Evolutionary conservation across 805 yeast species (phyloP).

Genomic region (Torulaspora quercuum): DNA sequence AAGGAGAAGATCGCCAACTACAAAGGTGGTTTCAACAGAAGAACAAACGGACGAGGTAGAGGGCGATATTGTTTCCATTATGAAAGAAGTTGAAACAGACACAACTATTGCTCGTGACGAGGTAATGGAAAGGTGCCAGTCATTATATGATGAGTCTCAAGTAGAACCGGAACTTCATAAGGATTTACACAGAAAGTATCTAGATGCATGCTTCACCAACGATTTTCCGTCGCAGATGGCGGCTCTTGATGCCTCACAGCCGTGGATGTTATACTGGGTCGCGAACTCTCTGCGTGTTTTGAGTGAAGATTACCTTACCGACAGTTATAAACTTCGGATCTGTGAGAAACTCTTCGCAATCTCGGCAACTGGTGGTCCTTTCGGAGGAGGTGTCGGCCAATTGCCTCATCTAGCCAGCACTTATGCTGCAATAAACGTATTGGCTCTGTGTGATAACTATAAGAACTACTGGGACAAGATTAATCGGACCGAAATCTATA

Average conservation of each 20-base stretch:
- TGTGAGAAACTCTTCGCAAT: slow-evolving; percentile 33
- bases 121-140: slow-evolving; percentile 23
- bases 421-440: slow-evolving; percentile 68
- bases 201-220: slow-evolving; percentile 40
- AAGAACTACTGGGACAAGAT: slow-evolving; percentile 42
- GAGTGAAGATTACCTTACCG: slow-evolving; percentile 31
- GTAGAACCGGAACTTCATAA: slow-evolving; percentile 18
- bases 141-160: slow-evolving; percentile 10
- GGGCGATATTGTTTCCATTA: slow-evolving; percentile 17
- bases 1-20: slow-evolving; percentile 20
- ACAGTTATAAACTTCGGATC: slow-evolving; percentile 32
- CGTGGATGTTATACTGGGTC: slow-evolving; percentile 90
- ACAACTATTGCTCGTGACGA: slow-evolving; percentile 30
- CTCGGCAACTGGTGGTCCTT: slow-evolving; percentile 52
- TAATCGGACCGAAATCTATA: slow-evolving; percentile 46
- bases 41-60: slow-evolving; percentile 18
- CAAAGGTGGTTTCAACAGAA: slow-evolving; percentile 25
- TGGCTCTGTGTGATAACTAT: slow-evolving; percentile 51
- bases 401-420: slow-evolving; percentile 80
- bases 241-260: slow-evolving; percentile 80
- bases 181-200: slow-evolving; percentile 44
- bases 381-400: slow-evolving; percentile 85
- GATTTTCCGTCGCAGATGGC: slow-evolving; percentile 50
- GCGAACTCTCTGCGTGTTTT: slow-evolving; percentile 50
- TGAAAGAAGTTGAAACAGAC: slow-evolving; percentile 31